These are phyloP conservation scores for Sugiyamaella castrensis DNA, from an alignment of 1,139 yeast species.

Conservation along the genomic window DNA sequence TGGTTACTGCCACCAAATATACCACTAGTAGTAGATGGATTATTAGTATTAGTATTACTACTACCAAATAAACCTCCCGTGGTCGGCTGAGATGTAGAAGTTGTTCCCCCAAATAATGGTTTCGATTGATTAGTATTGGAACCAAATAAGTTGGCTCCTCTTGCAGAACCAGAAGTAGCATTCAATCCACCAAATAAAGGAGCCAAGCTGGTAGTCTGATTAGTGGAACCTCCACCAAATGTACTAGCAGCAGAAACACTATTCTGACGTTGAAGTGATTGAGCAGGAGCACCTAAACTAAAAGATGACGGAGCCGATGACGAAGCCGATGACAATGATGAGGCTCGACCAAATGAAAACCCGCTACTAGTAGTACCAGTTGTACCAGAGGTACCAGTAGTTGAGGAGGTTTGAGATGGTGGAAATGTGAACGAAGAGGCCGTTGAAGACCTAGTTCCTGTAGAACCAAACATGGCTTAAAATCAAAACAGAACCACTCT, in stretches of 20 bases:
- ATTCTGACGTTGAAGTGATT: conserved; percentile 8
- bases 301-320: conserved; percentile 1
- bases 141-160: conserved; percentile 20
- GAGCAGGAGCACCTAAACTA: conserved; percentile 12
- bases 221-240: neutral
- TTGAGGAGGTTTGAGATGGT: too few relatives aligned
- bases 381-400: neutral
- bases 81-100: conserved; percentile 13
- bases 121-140: conserved; percentile 7
- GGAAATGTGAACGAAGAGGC: too few relatives aligned
- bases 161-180: neutral
- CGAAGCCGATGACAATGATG: neutral
- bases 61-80: conserved; percentile 39
- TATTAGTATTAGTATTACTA: neutral
- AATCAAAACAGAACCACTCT: too few relatives aligned
- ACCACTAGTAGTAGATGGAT: conserved; percentile 16
- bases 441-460: too few relatives aligned
- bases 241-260: conserved; percentile 4
- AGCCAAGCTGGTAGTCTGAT: neutral
- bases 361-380: conserved; percentile 1
- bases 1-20: conserved; percentile 27
- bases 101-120: conserved; percentile 18
- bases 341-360: neutral
- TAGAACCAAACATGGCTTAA: too few relatives aligned
- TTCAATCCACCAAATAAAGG: neutral